Base-by-base conservation (phyloP, 164 flowering plant species). In the Houttuynia cordata region DNA sequence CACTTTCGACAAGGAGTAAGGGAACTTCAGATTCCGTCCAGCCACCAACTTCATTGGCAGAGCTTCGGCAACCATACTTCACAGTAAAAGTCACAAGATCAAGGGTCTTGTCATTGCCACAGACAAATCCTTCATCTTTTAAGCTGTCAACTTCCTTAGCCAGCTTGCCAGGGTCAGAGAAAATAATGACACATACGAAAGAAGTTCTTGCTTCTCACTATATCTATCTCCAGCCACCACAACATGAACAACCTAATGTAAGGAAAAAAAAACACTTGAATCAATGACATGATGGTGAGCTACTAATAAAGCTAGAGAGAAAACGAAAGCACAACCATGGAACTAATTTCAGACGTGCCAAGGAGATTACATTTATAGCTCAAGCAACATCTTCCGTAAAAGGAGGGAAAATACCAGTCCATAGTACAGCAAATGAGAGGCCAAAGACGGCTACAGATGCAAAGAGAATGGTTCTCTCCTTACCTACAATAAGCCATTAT, bases 1-100 rank as follows among this genome's bases (percentile, higher is more conserved):
- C 92, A 50, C 70, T 68, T 52, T 70, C 71, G 57, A 86, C 84
- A 34, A 56, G 74, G 30, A 93, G 63, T 23, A 64, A 47, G 13
- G 98, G 99, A 67, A 90, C 73, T 49, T 93, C 96, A 20, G 83
- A 70, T 61, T 76, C 64, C 41, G 70, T 77, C 98, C 98, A 93
- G 51, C 97, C 98, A 64, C 40, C 70, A 66, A 62, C 75, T 19
- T 70, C 61, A 45, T 77, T 79, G 45, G 80, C 72, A 57, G 75
- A 63, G 47, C 81, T 73, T 81, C 73, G 64, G 68, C 98, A 93
- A 64, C 99, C 85, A 74, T 93, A 93, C 23, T 84, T 71, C n/a
- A 86, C 86, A 8, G 79, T 77, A 69, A 86, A 88, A 12, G 88
- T 82, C 59, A 93, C 91, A 50, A 90, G 82, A 80, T 90, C 99